phyloP scores from a whole-genome alignment of 2,329 filamentous ascomycete genomes.

The Verruconis gallopava region DNA sequence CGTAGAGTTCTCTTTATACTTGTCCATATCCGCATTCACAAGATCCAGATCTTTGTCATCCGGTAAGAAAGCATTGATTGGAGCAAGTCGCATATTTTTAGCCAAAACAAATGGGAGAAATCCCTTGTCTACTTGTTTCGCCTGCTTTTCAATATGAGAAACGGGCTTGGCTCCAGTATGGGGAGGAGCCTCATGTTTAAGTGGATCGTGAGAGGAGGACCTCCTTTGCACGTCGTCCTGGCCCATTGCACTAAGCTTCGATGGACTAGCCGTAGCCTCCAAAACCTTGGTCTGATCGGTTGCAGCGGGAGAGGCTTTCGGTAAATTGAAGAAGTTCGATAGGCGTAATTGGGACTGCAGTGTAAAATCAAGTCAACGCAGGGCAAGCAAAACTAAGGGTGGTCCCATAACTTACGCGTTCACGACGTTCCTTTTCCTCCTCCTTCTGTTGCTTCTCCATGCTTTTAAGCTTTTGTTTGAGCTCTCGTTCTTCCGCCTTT shows the following conservation, averaged over 20 bases:
- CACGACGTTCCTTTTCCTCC: constrained; percentile 22
- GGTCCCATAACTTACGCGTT: constrained; percentile 23
- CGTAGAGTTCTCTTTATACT: not conserved
- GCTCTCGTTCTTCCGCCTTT: constrained; percentile 21
- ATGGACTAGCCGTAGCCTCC: constrained; percentile 4
- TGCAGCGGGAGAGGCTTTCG: constrained; percentile 20
- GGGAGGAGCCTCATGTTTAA: constrained; percentile 17
- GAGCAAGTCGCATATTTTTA: constrained; percentile 58
- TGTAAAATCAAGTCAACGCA: constrained; percentile 6
- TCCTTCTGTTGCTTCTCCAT: constrained; percentile 16
- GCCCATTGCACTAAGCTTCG: not conserved
- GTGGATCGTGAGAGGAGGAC: constrained; percentile 22
- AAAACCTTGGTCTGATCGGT: constrained; percentile 7
- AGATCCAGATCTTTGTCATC: constrained; percentile 15
- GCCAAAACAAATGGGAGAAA: constrained; percentile 78
- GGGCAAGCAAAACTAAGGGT: no score
- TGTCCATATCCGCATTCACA: constrained; percentile 15
- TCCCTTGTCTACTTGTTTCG: constrained; percentile 39
- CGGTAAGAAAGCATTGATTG: constrained; percentile 23
- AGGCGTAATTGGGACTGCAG: constrained; percentile 28
- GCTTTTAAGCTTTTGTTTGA: constrained; percentile 28
- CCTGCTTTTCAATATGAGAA: constrained; percentile 18
- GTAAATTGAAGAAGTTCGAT: constrained; percentile 33
- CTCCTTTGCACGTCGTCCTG: constrained; percentile 7
- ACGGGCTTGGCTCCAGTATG: not conserved